phyloP scores from a whole-genome alignment of 805 yeast species.

The Ogataea paraovalis region DNA sequence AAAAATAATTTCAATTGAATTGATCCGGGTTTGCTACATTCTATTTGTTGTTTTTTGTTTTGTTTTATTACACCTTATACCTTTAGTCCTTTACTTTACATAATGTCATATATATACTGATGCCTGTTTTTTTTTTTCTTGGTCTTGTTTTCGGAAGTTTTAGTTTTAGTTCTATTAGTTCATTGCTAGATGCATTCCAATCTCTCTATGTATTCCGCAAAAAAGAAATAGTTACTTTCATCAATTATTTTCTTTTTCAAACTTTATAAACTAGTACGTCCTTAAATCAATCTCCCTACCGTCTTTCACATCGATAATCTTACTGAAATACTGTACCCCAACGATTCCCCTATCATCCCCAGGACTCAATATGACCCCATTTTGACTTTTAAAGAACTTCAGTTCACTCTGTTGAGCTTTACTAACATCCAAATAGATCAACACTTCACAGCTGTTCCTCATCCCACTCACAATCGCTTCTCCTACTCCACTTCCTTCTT shows the following conservation, averaged over 20 bases:
- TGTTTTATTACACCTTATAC: background rate
- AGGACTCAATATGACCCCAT: slow-evolving; percentile 68
- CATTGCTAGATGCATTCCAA: too few species aligned
- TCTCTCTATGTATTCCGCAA: too few species aligned
- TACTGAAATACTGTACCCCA: slow-evolving; percentile 38
- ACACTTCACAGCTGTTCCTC: slow-evolving; percentile 51
- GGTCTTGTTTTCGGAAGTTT: too few species aligned
- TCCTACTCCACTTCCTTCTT: too few species aligned
- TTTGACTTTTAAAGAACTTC: slow-evolving; percentile 57
- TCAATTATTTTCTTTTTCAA: too few species aligned
- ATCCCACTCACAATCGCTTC: slow-evolving; percentile 63
- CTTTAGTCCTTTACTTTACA: background rate
- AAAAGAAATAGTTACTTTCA: too few species aligned
- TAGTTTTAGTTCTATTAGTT: too few species aligned
- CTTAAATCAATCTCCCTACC: background rate
- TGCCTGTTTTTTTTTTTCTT: background rate
- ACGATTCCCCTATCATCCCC: slow-evolving; percentile 58
- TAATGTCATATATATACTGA: background rate
- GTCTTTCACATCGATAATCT: slow-evolving; percentile 19
- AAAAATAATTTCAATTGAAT: background rate
- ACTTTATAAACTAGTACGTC: too few species aligned
- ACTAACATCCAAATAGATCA: slow-evolving; percentile 58
- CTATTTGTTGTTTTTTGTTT: background rate
- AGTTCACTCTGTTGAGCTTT: slow-evolving; percentile 43
- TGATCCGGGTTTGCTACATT: background rate